Evolutionary conservation across 768 basidiomycete genomes (phyloP).

Genomic region (Dendrothele bispora): DNA sequence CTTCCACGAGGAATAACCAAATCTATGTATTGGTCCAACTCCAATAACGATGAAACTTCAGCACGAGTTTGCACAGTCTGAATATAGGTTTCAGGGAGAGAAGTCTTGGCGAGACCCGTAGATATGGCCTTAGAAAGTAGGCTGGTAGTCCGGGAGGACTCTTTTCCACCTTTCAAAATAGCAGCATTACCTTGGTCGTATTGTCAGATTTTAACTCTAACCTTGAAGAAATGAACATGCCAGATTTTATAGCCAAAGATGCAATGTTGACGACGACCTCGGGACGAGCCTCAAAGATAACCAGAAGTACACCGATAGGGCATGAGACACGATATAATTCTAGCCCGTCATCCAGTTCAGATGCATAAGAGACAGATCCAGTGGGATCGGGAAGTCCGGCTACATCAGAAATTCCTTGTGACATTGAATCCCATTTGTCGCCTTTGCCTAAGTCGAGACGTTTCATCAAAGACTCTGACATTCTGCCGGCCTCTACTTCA

Average conservation of each 20-base stretch:
- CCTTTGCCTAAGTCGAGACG: slow-evolving; percentile 76
- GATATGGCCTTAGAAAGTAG: slow-evolving; percentile 82
- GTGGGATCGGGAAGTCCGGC: slow-evolving; percentile 85
- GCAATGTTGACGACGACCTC: slow-evolving; percentile 99
- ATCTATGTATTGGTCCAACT: slow-evolving; percentile 91
- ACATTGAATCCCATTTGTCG: slow-evolving; percentile 95
- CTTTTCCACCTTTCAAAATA: slow-evolving; percentile 96
- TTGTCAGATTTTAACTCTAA: background rate
- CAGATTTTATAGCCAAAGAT: slow-evolving; percentile 93
- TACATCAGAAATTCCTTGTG: slow-evolving; percentile 87
- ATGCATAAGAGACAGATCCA: slow-evolving; percentile 83
- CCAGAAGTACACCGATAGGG: slow-evolving; percentile 92
- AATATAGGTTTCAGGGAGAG: slow-evolving; percentile 78
- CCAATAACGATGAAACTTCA: slow-evolving; percentile 85
- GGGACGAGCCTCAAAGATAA: slow-evolving; percentile 96
- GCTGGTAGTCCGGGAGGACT: slow-evolving; percentile 79
- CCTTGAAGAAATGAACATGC: slow-evolving; percentile 44
- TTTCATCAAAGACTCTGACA: slow-evolving; percentile 82
- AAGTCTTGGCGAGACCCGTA: slow-evolving; percentile 68
- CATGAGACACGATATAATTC: slow-evolving; percentile 94
- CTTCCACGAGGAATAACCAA: slow-evolving; percentile 96
- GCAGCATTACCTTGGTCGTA: slow-evolving; percentile 80
- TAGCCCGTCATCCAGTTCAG: slow-evolving; percentile 82
- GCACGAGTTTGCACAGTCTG: slow-evolving; percentile 90
- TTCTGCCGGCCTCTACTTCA: slow-evolving; percentile 80